Conservation (phyloP, 2,329 filamentous ascomycete species). For the Fusarium musae region DNA sequence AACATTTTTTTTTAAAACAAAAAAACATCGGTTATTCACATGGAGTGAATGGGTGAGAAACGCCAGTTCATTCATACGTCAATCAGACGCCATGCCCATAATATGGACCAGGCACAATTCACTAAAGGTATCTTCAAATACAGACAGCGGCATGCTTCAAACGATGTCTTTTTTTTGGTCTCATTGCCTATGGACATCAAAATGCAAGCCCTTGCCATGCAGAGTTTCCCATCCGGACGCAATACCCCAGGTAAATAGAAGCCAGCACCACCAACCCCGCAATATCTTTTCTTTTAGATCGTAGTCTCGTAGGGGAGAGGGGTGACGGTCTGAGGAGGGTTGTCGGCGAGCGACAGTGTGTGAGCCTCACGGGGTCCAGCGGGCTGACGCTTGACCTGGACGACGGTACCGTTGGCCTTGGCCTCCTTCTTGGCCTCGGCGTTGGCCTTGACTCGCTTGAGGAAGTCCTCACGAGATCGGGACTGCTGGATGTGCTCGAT, state of each 20-base stretch:
- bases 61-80: constrained; percentile 20
- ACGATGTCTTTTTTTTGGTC: constrained; percentile 51
- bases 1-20: neutral
- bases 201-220: constrained; percentile 57
- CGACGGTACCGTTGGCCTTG: constrained; percentile 86
- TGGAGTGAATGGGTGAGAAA: neutral
- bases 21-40: neutral
- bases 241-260: constrained; percentile 57
- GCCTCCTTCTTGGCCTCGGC: constrained; percentile 92
- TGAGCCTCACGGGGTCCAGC: constrained; percentile 80
- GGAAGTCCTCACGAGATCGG: constrained; percentile 95
- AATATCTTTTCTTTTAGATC: constrained; percentile 73
- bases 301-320: constrained; percentile 98
- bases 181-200: constrained; percentile 55
- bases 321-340: constrained; percentile 89
- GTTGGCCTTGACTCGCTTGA: constrained; percentile 96
- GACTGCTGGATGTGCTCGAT: constrained; percentile 97
- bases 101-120: constrained; percentile 25
- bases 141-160: constrained; percentile 40
- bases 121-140: constrained; percentile 39
- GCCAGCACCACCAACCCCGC: constrained; percentile 48
- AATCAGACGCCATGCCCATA: constrained; percentile 1
- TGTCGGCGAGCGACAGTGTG: constrained; percentile 82
- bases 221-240: constrained; percentile 56
- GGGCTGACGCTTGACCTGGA: constrained; percentile 94